Evolutionary conservation across 352 stramenopile genomes (phyloP).

Genomic region (Globisporangium takayamanum): DNA sequence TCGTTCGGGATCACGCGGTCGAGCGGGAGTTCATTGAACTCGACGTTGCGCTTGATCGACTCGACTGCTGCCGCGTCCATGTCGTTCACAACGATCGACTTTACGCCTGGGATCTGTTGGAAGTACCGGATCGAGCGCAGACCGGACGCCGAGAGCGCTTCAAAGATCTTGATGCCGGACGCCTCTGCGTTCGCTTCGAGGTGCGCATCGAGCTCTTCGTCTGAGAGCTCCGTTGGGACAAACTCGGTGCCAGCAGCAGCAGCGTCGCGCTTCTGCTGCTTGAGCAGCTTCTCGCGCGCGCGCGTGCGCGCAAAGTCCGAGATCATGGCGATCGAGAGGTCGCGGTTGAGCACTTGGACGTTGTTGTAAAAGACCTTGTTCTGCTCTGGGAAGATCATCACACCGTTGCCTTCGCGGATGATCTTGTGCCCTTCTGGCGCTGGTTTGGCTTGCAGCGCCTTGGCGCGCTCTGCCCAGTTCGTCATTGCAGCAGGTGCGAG

Average conservation of each 20-base stretch:
- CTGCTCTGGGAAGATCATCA: constrained; percentile 88
- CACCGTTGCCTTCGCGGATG: constrained; percentile 85
- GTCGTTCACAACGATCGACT: constrained; percentile 98
- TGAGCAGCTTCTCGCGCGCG: constrained; percentile 59
- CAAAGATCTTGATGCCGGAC: constrained; percentile 95
- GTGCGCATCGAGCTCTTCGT: constrained; percentile 74
- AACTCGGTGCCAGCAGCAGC: constrained; percentile 33
- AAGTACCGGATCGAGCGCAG: constrained; percentile 98
- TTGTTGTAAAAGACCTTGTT: constrained; percentile 93
- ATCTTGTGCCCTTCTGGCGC: constrained; percentile 72
- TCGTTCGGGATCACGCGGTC: constrained; percentile 83
- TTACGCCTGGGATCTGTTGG: constrained; percentile 97
- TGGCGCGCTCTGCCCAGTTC: constrained; percentile 44
- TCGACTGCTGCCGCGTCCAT: constrained; percentile 95
- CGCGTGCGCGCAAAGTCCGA: constrained; percentile 93
- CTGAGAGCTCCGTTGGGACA: constrained; percentile 39
- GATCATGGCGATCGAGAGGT: constrained; percentile 98
- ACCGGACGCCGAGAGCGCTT: constrained; percentile 97
- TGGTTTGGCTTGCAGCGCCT: constrained; percentile 55
- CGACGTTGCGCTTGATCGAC: constrained; percentile 94
- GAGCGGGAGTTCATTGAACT: constrained; percentile 80
- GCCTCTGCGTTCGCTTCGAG: constrained; percentile 50
- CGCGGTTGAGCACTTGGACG: constrained; percentile 97
- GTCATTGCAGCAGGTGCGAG: constrained; percentile 16
- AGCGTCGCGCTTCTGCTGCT: constrained; percentile 61